A percentile compares a stretch with the other conserved stretches of the same genome.
Conservation (phyloP, 2,329 filamentous ascomycete genomes). For the Penicillium oxalicum region DNA sequence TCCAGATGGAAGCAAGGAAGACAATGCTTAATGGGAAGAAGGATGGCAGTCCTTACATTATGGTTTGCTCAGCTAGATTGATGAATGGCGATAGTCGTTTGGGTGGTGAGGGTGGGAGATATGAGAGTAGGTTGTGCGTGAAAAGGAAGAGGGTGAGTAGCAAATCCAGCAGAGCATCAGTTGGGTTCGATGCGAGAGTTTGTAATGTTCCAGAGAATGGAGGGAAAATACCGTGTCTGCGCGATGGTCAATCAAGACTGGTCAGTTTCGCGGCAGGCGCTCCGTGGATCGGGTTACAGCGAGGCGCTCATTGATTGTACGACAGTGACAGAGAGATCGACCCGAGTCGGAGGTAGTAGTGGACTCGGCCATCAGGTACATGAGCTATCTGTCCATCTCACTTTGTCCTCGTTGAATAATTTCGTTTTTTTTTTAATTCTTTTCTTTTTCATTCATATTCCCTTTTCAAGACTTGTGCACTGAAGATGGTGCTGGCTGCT, state of each 20-base stretch:
- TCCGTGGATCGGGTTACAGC: slow-evolving; percentile 25
- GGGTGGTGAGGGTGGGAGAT: not conserved
- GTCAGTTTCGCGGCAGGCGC: slow-evolving; percentile 1
- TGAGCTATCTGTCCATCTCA: too few relatives aligned
- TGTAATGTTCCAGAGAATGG: not conserved
- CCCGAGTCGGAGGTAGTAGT: slow-evolving; percentile 5
- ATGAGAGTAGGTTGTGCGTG: not conserved
- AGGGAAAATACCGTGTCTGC: slow-evolving; percentile 1
- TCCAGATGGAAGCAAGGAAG: too few relatives aligned
- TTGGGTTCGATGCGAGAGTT: not conserved
- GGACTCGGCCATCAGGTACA: not conserved
- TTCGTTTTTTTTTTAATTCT: too few relatives aligned
- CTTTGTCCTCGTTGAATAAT: too few relatives aligned
- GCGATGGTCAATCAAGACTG: slow-evolving; percentile 4
- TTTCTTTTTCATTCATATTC: too few relatives aligned
- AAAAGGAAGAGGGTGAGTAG: not conserved
- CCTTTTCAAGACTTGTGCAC: too few relatives aligned
- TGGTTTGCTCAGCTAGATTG: slow-evolving; percentile 25
- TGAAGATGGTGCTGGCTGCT: too few relatives aligned
- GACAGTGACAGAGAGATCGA: slow-evolving; percentile 18
- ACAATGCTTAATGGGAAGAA: not conserved
- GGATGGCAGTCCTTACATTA: slow-evolving; percentile 19
- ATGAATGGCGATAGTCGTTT: too few relatives aligned
- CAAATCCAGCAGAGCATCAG: not conserved
- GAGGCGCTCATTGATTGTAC: slow-evolving; percentile 15